Percentiles rank a stretch among this genome's conserved stretches.
phyloP scores from a whole-genome alignment of 108 stramenopile species.

The Thalassiosira profunda region DNA sequence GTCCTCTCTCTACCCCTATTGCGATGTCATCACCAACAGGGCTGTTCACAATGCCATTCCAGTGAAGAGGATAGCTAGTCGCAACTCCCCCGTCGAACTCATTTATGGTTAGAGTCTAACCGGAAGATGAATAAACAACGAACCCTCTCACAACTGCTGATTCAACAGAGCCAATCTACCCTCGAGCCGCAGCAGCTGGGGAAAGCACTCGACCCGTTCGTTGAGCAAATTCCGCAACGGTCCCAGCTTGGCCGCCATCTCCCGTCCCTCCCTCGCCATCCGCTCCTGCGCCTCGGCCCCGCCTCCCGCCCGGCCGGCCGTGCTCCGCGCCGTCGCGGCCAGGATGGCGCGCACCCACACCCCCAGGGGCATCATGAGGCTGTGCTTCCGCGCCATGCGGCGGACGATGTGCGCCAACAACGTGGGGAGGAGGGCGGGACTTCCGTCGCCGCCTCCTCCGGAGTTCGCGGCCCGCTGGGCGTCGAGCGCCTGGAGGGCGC shows the following conservation, averaged over 20 bases:
- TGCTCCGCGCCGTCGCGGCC: constrained; percentile 22
- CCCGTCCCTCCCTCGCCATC: constrained; percentile 37
- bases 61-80: constrained; percentile 48
- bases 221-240: constrained; percentile 50
- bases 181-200: constrained; percentile 47
- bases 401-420: constrained; percentile 53
- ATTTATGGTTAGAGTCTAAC: constrained; percentile 57
- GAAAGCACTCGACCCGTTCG: constrained; percentile 50
- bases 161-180: constrained; percentile 44
- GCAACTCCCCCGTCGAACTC: constrained; percentile 53
- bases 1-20: constrained; percentile 63
- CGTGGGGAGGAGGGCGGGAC: constrained; percentile 22
- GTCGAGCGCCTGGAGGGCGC: constrained; percentile 32
- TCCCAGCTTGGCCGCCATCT: constrained; percentile 42
- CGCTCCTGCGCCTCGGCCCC: constrained; percentile 3
- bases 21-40: constrained; percentile 66
- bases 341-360: constrained; percentile 52
- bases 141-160: constrained; percentile 44
- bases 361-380: constrained; percentile 33
- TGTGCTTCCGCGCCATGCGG: constrained; percentile 44
- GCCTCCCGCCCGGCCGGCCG: constrained; percentile 3
- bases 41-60: constrained; percentile 60
- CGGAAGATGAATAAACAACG: too few species aligned
- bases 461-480: constrained; percentile 14
- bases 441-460: background rate